Evolutionary conservation across 2,329 filamentous ascomycete species (phyloP), one percentile per base, ranked within the genome.

Genomic region (Didymosphaeria variabile): DNA sequence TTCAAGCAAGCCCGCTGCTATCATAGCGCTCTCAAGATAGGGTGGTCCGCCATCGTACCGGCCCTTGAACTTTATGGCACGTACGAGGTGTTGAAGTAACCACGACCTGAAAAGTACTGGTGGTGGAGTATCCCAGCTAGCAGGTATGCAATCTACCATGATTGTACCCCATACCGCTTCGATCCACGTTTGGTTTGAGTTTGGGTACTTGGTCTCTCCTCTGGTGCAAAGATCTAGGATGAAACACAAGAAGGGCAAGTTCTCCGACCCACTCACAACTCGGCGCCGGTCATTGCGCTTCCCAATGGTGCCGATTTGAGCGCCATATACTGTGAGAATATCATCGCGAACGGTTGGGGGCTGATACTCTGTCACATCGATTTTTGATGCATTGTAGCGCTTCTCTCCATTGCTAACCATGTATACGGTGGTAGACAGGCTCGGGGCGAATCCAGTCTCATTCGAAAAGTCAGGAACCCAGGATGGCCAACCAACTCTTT

Each of bases 381-480:
- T 7, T 50, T 23, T 50, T 15, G 46, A 23, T 29, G 46, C 46
- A 29, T 50, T 31, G 21, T 50, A 50, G 46, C 23, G 23, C 3
- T 9, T 9, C 6, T 7, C 29, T 29, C 46, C 15, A 50, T 15
- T 29, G 31, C 46, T 50, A 10, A 50, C 46, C 9, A 50, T n/a
- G 46, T 50, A 50, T 29, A 50, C 46, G 17, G 46, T 29, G 46
- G 46, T 50, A 50, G 46, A 50, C 46, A 50, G 21, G 46, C 46
- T 50, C n/a, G n/a, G 46, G n/a, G 46, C 46, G 23, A 50, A 50
- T 3, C n/a, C 21, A 50, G 46, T 50, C 15, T 50, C 46, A 17
- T 50, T 15, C 19, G 46, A 50, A 29, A 50, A 50, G 23, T 50
- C 46, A 50, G 46, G 46, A 31, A 50, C 46, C 46, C 46, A 50